Percentiles rank a stretch among this genome's conserved stretches.
Conservation (phyloP, 2,329 filamentous ascomycete species). For the Cercospora sesami region DNA sequence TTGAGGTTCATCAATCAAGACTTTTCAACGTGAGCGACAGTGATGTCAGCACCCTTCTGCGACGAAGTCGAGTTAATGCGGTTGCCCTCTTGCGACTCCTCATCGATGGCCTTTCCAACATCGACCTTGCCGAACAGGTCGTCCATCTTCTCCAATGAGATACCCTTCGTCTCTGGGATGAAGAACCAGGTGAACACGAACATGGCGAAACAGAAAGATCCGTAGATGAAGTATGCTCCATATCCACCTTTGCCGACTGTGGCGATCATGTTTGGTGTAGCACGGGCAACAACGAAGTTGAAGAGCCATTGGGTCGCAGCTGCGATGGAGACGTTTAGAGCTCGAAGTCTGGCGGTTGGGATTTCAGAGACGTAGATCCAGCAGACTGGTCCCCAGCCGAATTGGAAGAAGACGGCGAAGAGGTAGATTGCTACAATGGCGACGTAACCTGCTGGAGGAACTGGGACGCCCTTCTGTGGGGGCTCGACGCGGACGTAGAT, state of each 20-base stretch:
- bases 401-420: slow-evolving; percentile 68
- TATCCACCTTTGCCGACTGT: slow-evolving; percentile 53
- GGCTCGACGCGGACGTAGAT: slow-evolving; percentile 66
- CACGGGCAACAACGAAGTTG: slow-evolving; percentile 70
- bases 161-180: slow-evolving; percentile 56
- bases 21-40: slow-evolving; percentile 10
- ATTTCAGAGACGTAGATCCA: slow-evolving; percentile 72
- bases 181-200: slow-evolving; percentile 63
- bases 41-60: slow-evolving; percentile 8
- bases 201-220: slow-evolving; percentile 64
- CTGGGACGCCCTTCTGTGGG: slow-evolving; percentile 54
- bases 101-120: slow-evolving; percentile 14
- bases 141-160: slow-evolving; percentile 49
- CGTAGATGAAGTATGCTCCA: slow-evolving; percentile 45
- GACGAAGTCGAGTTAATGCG: not conserved
- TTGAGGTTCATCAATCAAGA: not conserved
- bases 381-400: slow-evolving; percentile 66
- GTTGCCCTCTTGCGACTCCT: slow-evolving; percentile 7
- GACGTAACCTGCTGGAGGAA: slow-evolving; percentile 67
- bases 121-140: slow-evolving; percentile 44
- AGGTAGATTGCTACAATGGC: slow-evolving; percentile 71
- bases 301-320: slow-evolving; percentile 64
- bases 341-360: slow-evolving; percentile 64
- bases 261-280: slow-evolving; percentile 67
- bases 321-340: slow-evolving; percentile 66